These are phyloP conservation scores for Hemisphaericaspora xylofermentans DNA, from an alignment of 1,139 yeast genomes.

Conservation along the genomic window DNA sequence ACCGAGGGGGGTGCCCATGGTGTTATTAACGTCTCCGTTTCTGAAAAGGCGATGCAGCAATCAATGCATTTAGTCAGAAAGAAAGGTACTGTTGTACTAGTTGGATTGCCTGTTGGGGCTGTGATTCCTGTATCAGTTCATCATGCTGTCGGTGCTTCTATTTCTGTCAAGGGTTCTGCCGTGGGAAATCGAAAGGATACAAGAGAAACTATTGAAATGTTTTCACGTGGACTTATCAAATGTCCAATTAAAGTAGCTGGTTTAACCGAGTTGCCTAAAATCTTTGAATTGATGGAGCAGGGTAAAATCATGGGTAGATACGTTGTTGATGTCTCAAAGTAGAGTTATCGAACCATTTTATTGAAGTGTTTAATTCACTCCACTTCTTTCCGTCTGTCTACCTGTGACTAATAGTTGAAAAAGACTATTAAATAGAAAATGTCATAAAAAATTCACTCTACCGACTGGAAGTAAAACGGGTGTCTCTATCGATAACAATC, in stretches of 20 bases:
- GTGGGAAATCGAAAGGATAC: conserved; percentile 82
- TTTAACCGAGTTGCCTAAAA: conserved; percentile 55
- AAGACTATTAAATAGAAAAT: no score
- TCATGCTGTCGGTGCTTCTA: conserved; percentile 62
- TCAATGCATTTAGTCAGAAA: conserved; percentile 71
- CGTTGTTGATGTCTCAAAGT: conserved; percentile 51
- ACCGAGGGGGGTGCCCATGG: conserved; percentile 62
- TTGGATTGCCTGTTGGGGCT: conserved; percentile 78
- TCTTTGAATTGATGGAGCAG: conserved; percentile 65
- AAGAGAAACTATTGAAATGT: conserved; percentile 75
- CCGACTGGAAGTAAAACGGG: no score
- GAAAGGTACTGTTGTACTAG: conserved; percentile 75
- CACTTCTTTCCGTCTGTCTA: neutral
- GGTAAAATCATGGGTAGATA: conserved; percentile 75
- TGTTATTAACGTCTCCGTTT: conserved; percentile 76
- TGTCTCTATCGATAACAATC: no score
- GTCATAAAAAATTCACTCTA: no score
- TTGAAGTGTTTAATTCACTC: neutral
- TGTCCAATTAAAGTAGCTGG: conserved; percentile 70
- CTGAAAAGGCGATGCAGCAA: conserved; percentile 68
- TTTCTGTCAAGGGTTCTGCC: conserved; percentile 69
- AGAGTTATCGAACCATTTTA: neutral
- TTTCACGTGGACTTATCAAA: conserved; percentile 63
- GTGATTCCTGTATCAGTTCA: conserved; percentile 61
- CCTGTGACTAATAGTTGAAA: neutral